Conservation (phyloP, 768 basidiomycete species). For the Lentinula detonsa region DNA sequence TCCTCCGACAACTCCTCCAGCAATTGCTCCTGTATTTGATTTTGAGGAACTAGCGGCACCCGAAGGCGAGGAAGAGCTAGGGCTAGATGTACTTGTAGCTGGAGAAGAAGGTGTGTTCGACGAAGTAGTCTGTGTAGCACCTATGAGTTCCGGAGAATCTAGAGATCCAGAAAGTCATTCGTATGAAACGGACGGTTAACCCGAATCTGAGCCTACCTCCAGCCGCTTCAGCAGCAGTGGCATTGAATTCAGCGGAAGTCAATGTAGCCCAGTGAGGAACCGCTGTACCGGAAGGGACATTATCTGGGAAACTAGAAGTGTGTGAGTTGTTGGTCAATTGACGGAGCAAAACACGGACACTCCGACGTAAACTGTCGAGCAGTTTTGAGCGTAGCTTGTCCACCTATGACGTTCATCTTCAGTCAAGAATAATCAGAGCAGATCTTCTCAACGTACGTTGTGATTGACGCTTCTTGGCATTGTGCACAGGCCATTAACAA, state of each 20-base stretch:
- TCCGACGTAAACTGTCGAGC: background rate
- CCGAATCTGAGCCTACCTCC: background rate
- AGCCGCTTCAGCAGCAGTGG: background rate
- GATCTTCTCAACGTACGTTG: background rate
- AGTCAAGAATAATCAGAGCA: background rate
- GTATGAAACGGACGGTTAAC: background rate
- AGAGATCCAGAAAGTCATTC: background rate
- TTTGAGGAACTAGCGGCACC: background rate
- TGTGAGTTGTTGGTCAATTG: background rate
- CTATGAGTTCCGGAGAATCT: constrained; percentile 13
- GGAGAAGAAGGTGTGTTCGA: background rate
- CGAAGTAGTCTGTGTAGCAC: background rate
- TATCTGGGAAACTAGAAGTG: background rate
- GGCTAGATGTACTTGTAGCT: background rate
- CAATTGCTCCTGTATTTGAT: constrained; percentile 18
- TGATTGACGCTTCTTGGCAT: constrained; percentile 1
- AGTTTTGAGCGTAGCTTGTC: background rate
- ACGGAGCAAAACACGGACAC: background rate
- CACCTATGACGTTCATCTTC: background rate
- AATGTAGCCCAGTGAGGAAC: constrained; percentile 2
- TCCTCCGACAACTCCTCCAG: constrained; percentile 20
- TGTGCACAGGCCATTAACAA: constrained; percentile 4
- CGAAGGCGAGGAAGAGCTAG: background rate
- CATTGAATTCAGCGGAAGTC: background rate
- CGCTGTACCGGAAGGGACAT: background rate